Evolutionary conservation across 352 stramenopile species (phyloP).

Genomic region (Phytophthora crassamura): DNA sequence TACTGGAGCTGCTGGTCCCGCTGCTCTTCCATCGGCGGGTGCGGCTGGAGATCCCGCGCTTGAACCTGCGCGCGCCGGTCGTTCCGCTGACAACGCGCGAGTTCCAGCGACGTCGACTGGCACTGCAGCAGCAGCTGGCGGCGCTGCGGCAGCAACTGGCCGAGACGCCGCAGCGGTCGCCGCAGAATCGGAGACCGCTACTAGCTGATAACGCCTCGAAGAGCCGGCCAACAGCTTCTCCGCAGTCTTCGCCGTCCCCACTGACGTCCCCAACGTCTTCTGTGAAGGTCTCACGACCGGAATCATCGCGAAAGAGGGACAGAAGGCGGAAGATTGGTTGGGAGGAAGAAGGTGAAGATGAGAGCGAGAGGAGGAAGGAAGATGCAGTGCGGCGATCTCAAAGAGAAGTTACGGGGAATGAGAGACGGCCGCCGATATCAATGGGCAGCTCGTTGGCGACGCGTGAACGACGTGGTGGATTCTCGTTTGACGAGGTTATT

Average conservation of each 20-base stretch:
- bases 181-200: conserved; percentile 20
- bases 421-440: conserved; percentile 24
- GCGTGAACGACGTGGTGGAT: conserved; percentile 12
- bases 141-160: conserved; percentile 42
- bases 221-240: conserved; percentile 2
- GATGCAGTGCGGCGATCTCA: not conserved
- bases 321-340: conserved; percentile 17
- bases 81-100: conserved; percentile 41
- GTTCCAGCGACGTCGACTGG: conserved; percentile 51
- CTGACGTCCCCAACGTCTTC: conserved; percentile 23
- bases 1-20: conserved; percentile 59
- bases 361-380: not conserved
- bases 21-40: conserved; percentile 64
- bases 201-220: conserved; percentile 5
- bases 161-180: conserved; percentile 26
- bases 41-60: conserved; percentile 47
- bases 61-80: conserved; percentile 26
- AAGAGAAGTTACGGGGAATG: conserved; percentile 1
- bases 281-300: conserved; percentile 20
- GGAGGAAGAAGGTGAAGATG: not conserved
- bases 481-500: conserved; percentile 32
- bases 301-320: conserved; percentile 5
- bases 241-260: conserved; percentile 14
- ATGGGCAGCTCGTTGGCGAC: conserved; percentile 24
- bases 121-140: conserved; percentile 45